A percentile compares a stretch with the other conserved stretches of the same genome.
Evolutionary conservation across 768 basidiomycete species (phyloP).

Genomic region (Candolleomyces eurysporus): DNA sequence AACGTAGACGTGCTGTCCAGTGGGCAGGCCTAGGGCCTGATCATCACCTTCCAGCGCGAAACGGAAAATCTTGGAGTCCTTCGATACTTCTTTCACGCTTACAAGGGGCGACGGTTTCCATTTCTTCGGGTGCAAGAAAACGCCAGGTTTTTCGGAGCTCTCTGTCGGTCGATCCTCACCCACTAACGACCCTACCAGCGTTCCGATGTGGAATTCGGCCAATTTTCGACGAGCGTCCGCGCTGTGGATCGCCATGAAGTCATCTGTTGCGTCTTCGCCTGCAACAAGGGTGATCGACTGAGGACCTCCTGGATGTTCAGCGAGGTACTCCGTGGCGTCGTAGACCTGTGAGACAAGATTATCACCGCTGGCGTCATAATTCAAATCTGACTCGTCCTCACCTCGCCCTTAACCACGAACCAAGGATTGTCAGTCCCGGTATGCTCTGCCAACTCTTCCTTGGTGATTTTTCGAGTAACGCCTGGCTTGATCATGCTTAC

Average conservation of each 20-base stretch:
- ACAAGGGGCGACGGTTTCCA: slow-evolving; percentile 49
- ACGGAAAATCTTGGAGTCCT: slow-evolving; percentile 49
- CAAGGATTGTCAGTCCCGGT: slow-evolving; percentile 34
- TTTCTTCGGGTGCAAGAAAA: slow-evolving; percentile 39
- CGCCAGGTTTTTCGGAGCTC: slow-evolving; percentile 2
- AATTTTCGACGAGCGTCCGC: slow-evolving; percentile 45
- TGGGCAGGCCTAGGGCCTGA: slow-evolving; percentile 49
- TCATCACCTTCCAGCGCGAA: slow-evolving; percentile 41
- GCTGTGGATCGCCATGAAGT: slow-evolving; percentile 66
- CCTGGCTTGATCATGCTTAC: slow-evolving; percentile 45
- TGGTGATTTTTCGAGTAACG: slow-evolving; percentile 42
- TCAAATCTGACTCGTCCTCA: slow-evolving; percentile 9
- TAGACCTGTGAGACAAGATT: slow-evolving; percentile 34
- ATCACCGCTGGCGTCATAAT: too few species aligned
- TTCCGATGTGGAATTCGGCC: slow-evolving; percentile 53
- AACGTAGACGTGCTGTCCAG: slow-evolving; percentile 61
- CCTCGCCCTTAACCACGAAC: slow-evolving; percentile 54
- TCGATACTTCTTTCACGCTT: slow-evolving; percentile 37
- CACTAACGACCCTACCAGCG: slow-evolving; percentile 25
- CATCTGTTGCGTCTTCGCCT: slow-evolving; percentile 60
- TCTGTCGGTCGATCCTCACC: slow-evolving; percentile 2
- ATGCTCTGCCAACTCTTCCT: slow-evolving; percentile 40
- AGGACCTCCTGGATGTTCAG: slow-evolving; percentile 58
- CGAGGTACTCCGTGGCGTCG: slow-evolving; percentile 47
- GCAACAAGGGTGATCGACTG: slow-evolving; percentile 55